A percentile compares a stretch with the other conserved stretches of the same genome.
phyloP scores from a whole-genome alignment of 1,284 basidiomycete species.

The Anthracocystis setariae region DNA sequence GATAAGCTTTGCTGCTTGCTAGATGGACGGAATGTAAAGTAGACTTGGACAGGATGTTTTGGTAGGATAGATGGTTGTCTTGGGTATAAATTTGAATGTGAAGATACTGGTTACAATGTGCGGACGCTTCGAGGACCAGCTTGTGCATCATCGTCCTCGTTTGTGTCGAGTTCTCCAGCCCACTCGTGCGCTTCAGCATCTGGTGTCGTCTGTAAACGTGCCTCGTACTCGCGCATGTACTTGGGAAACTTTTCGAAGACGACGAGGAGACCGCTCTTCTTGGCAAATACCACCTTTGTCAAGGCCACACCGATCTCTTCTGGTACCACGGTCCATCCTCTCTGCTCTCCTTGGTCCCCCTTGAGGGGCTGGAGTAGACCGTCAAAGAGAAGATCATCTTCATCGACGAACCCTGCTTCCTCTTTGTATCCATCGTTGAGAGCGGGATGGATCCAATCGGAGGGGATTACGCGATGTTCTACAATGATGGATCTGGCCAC shows the following conservation, averaged over 20 bases:
- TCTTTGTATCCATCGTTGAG: not conserved
- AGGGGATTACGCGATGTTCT: constrained; percentile 7
- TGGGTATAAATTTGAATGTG: not conserved
- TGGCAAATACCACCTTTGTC: constrained; percentile 36
- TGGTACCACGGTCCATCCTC: constrained; percentile 4
- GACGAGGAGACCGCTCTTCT: constrained; percentile 33
- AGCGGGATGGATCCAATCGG: constrained; percentile 4
- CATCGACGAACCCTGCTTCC: not conserved
- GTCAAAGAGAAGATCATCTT: constrained; percentile 27
- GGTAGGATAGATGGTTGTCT: not conserved
- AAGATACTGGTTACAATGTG: constrained; percentile 13
- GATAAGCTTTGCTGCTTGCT: constrained; percentile 4
- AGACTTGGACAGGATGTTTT: not conserved
- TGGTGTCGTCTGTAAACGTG: constrained; percentile 1
- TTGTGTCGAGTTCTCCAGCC: constrained; percentile 14
- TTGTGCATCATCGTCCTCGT: constrained; percentile 22
- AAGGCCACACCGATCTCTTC: constrained; percentile 38
- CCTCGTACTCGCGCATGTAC: constrained; percentile 29
- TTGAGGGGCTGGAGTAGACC: constrained; percentile 8
- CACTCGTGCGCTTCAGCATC: not conserved
- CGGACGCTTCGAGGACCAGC: constrained; percentile 34
- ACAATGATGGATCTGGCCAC: constrained; percentile 13
- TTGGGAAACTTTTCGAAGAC: constrained; percentile 20
- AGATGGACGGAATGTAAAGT: not conserved
- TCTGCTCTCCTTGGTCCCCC: not conserved